Base-by-base conservation (phyloP, 2,329 filamentous ascomycete genomes). In the Epichloe amarillans region DNA sequence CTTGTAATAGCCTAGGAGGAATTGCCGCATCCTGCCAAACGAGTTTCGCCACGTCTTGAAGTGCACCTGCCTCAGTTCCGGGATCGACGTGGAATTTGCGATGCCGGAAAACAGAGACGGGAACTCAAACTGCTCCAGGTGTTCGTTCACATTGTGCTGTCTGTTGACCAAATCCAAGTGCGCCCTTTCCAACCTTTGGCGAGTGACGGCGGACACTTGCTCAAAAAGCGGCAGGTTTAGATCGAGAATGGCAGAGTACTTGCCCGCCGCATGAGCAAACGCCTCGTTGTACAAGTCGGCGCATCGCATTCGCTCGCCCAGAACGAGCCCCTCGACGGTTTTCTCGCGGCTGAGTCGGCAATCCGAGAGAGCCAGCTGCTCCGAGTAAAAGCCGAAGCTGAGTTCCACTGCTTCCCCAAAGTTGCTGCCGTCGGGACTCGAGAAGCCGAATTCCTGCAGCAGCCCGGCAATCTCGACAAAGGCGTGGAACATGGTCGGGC, bases 91-190 rank as follows among this genome's bases (percentile, higher is more conserved):
- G 3, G 88, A 95, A 64, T 83, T 89, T 61, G 88, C 91, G 56
- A 89, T 81, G 36, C 93, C 93, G 0, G 88, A 80, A 62, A 95
- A 97, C 5, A 97, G 72, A 0, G 87, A 86, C 0, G 90, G 89
- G 59, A 95, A 96, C 35, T 96, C 88, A 58, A 97, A 97, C 54
- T 88, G 81, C 52, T 86, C 82, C n/a, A 97, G 72, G 42, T 86
- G 83, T 35, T 72, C 70, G 56, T 86, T 84, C 56, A 89, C 79
- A 49, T 76, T 82, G 54, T 82, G 76, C 53, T 88, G 77, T 19
- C 88, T 80, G 54, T 80, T 82, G 36, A 84, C 75, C 3, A 97
- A 73, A 60, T 95, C 89, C 58, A 95, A 75, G 47, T 86, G 82
- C 1, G 89, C 85, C 54, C 88, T 80, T 61, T 93, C 88, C 7